Conservation (phyloP, 768 basidiomycete genomes). For the Lactifluus piperatus region DNA sequence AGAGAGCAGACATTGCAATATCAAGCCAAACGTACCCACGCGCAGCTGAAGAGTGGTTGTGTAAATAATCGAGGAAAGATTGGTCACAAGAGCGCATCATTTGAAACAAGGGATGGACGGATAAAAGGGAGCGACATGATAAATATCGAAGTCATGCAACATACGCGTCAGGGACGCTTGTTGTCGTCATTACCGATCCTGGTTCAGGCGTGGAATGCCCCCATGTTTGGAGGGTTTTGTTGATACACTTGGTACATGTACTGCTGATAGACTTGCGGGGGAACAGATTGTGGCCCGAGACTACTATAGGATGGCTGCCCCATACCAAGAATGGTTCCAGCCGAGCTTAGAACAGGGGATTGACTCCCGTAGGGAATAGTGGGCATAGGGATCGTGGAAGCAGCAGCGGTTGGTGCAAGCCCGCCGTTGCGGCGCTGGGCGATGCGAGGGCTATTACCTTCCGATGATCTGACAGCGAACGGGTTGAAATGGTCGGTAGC, state of each 20-base stretch:
- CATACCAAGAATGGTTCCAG: constrained; percentile 52
- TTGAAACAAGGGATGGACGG: constrained; percentile 3
- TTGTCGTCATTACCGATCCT: constrained; percentile 12
- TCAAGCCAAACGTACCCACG: constrained; percentile 11
- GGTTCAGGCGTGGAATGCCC: constrained; percentile 44
- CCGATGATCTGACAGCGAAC: constrained; percentile 43
- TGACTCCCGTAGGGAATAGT: constrained; percentile 47
- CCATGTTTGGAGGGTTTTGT: constrained; percentile 70
- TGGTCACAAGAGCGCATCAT: constrained; percentile 9
- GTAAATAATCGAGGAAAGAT: constrained; percentile 12
- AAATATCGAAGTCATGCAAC: constrained; percentile 15
- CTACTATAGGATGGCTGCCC: constrained; percentile 55
- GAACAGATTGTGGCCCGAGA: constrained; percentile 47
- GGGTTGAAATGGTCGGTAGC: constrained; percentile 50
- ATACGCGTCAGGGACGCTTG: background rate
- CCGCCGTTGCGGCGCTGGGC: constrained; percentile 40
- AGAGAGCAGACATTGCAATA: constrained; percentile 15
- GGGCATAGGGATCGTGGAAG: constrained; percentile 23
- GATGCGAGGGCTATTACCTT: constrained; percentile 42
- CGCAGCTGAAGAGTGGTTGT: constrained; percentile 8
- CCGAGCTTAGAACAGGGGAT: constrained; percentile 52
- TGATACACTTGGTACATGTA: constrained; percentile 79
- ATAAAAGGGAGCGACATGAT: constrained; percentile 15
- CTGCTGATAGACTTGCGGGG: constrained; percentile 64
- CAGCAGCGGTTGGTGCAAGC: constrained; percentile 24